Percentiles rank a stretch among this genome's conserved stretches.
Evolutionary conservation across 495 filamentous ascomycete genomes (phyloP).

Genomic region (Hypoxylon fuscum): DNA sequence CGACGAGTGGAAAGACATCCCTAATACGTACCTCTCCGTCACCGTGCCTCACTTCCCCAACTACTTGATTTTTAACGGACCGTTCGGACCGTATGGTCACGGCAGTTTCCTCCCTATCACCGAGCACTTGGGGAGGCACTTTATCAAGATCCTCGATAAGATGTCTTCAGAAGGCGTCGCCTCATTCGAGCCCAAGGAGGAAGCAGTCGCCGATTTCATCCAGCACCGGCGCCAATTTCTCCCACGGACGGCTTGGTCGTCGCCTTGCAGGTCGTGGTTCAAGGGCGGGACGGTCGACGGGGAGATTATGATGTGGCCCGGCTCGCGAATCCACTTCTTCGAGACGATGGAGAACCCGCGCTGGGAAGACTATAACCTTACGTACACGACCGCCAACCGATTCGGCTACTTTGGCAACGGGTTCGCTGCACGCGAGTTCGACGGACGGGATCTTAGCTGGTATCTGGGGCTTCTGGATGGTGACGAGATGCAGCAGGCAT

Average conservation of each 20-base stretch:
- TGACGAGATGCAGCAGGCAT: too few species aligned
- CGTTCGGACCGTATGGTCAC: slow-evolving; percentile 42
- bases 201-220: slow-evolving; percentile 54
- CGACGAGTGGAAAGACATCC: slow-evolving; percentile 60
- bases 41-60: slow-evolving; percentile 66
- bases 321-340: slow-evolving; percentile 52
- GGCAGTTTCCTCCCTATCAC: slow-evolving; percentile 39
- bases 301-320: slow-evolving; percentile 52
- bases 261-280: slow-evolving; percentile 59
- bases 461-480: too few species aligned
- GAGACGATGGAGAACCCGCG: slow-evolving; percentile 48
- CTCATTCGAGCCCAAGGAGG: slow-evolving; percentile 51
- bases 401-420: slow-evolving; percentile 57
- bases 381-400: slow-evolving; percentile 48
- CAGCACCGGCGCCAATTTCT: slow-evolving; percentile 54
- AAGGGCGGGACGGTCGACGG: slow-evolving; percentile 52
- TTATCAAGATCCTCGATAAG: slow-evolving; percentile 56
- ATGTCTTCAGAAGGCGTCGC: slow-evolving; percentile 59
- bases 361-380: slow-evolving; percentile 55
- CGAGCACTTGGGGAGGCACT: slow-evolving; percentile 43
- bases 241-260: slow-evolving; percentile 57
- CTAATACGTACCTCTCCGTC: slow-evolving; percentile 62
- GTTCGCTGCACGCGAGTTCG: too few species aligned
- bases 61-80: slow-evolving; percentile 56
- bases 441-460: too few species aligned